Evolutionary conservation across 345 rosid species (phyloP).

Genomic region (Salix dunnii): DNA sequence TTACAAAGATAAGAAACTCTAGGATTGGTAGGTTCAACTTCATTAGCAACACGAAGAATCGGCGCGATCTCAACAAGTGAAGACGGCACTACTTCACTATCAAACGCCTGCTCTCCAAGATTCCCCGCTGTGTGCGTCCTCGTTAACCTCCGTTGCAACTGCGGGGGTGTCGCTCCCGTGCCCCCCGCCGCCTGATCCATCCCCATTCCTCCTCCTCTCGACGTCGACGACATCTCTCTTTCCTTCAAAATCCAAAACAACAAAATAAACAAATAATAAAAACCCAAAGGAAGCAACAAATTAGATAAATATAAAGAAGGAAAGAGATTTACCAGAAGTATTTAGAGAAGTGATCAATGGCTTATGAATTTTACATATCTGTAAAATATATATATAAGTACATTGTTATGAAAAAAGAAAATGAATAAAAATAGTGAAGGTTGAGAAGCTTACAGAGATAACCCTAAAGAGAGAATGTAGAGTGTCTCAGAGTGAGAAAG

Average conservation of each 20-base stretch:
- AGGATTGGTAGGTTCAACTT: slow-evolving; percentile 82
- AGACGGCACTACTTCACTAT: slow-evolving; percentile 97
- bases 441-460: slow-evolving; percentile 1
- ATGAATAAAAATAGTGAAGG: background rate
- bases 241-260: background rate
- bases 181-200: slow-evolving; percentile 24
- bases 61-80: slow-evolving; percentile 93
- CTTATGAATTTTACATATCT: background rate
- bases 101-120: slow-evolving; percentile 80
- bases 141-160: slow-evolving; percentile 46
- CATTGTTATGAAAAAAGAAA: background rate
- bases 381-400: background rate
- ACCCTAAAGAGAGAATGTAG: background rate
- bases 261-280: background rate
- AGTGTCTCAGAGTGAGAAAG: background rate
- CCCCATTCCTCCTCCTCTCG: slow-evolving; percentile 22
- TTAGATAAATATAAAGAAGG: background rate
- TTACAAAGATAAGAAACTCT: slow-evolving; percentile 98
- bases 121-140: slow-evolving; percentile 94
- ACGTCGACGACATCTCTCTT: slow-evolving; percentile 20
- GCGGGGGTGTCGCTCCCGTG: slow-evolving; percentile 28
- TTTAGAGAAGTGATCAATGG: background rate
- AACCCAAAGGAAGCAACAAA: background rate
- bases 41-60: slow-evolving; percentile 99
- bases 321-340: background rate